Percentiles rank a stretch among this genome's conserved stretches.
phyloP scores from a whole-genome alignment of 371 early-diverging fungal species.

The Zychaea mexicana region DNA sequence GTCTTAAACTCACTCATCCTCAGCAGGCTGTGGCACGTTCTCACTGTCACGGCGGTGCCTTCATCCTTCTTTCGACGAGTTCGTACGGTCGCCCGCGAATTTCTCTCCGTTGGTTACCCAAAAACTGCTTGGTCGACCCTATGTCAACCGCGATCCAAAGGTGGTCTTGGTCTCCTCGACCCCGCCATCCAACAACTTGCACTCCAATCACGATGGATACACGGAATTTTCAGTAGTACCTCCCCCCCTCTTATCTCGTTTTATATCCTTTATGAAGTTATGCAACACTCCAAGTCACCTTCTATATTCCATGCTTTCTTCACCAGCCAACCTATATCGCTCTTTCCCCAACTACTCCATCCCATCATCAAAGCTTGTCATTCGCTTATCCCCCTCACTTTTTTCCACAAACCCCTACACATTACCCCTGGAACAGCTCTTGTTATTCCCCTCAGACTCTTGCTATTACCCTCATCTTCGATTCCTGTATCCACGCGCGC shows the following conservation, averaged over 20 bases:
- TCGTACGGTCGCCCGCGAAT: background rate
- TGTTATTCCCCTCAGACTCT: background rate
- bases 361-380: background rate
- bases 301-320: background rate
- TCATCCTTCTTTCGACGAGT: background rate
- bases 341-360: background rate
- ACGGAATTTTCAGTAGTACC: background rate
- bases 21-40: background rate
- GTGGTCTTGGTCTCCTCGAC: background rate
- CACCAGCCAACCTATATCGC: no score
- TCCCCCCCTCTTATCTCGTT: background rate
- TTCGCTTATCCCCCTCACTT: background rate
- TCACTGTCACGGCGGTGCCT: background rate
- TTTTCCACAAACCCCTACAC: background rate
- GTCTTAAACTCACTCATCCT: constrained; percentile 19
- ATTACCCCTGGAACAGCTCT: background rate
- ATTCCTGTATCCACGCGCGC: background rate
- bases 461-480: background rate
- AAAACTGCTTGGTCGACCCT: background rate
- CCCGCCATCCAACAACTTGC: background rate
- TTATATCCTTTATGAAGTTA: background rate
- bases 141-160: background rate
- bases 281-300: background rate
- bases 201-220: background rate
- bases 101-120: background rate